A percentile compares a stretch with the other conserved stretches of the same genome.
phyloP scores from a whole-genome alignment of 1,284 basidiomycete genomes.

The Porodaedalea pini region DNA sequence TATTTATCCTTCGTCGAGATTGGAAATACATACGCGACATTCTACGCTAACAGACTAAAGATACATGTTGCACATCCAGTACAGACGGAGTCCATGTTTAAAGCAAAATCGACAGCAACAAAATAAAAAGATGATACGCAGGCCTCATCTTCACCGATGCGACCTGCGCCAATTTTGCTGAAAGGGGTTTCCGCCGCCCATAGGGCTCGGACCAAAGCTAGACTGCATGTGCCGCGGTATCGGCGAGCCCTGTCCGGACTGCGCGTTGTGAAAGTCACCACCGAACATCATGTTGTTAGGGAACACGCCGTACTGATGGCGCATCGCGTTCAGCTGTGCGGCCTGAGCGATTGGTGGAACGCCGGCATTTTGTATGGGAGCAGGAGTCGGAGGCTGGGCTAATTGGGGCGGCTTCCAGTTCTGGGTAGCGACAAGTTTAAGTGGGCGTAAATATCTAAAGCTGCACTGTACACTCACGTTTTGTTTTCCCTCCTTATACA shows the following conservation, averaged over 20 bases:
- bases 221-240: slow-evolving; percentile 9
- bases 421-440: slow-evolving; percentile 32
- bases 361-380: slow-evolving; percentile 13
- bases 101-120: slow-evolving; percentile 9
- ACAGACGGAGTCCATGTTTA: background rate
- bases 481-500: slow-evolving; percentile 71
- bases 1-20: background rate
- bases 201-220: slow-evolving; percentile 1
- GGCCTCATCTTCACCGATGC: slow-evolving; percentile 6
- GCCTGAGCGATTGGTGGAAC: background rate
- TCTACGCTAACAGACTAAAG: background rate
- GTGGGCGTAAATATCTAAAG: slow-evolving; percentile 4
- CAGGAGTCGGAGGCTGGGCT: slow-evolving; percentile 19
- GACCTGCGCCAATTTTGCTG: slow-evolving; percentile 19
- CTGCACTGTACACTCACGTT: slow-evolving; percentile 45
- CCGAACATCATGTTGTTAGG: slow-evolving; percentile 2
- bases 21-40: background rate
- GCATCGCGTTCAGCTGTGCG: slow-evolving; percentile 5
- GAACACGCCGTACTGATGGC: background rate
- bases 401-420: slow-evolving; percentile 55
- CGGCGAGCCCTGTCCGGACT: background rate
- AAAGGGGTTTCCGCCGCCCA: slow-evolving; percentile 2
- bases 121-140: background rate
- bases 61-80: background rate
- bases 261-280: background rate